Evolutionary conservation across 2,329 filamentous ascomycete genomes (phyloP).

Genomic region (Apiospora koreana): DNA sequence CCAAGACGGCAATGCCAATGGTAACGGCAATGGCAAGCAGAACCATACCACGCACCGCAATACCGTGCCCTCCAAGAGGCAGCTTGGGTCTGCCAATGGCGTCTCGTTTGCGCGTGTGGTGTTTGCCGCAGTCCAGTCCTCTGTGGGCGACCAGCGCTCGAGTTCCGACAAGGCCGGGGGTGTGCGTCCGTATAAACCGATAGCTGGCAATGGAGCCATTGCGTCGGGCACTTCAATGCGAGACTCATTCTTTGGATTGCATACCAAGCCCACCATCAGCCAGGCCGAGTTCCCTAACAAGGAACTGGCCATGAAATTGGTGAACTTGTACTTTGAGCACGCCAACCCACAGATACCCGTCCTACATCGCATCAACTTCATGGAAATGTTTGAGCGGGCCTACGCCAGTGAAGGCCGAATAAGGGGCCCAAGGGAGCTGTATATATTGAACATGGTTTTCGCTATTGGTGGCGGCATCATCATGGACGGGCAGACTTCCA

Average conservation of each 20-base stretch:
- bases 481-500: conserved; percentile 60
- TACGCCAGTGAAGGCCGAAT: conserved; percentile 69
- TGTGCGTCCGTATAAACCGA: conserved; percentile 57
- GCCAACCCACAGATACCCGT: conserved; percentile 96
- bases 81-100: conserved; percentile 81
- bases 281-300: conserved; percentile 82
- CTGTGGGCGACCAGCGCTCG: conserved; percentile 64
- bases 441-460: conserved; percentile 95
- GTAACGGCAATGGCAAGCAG: conserved; percentile 57
- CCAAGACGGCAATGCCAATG: conserved; percentile 29
- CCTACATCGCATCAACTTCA: conserved; percentile 85
- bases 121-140: conserved; percentile 85
- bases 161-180: conserved; percentile 63
- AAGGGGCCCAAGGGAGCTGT: conserved; percentile 79
- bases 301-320: conserved; percentile 70
- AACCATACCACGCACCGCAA: conserved; percentile 30
- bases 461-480: conserved; percentile 95
- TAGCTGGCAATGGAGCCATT: conserved; percentile 44
- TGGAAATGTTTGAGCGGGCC: conserved; percentile 80
- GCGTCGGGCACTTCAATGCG: conserved; percentile 78
- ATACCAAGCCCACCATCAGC: conserved; percentile 85
- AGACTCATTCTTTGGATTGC: conserved; percentile 95
- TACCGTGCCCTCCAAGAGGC: conserved; percentile 73
- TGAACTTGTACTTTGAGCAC: conserved; percentile 89
- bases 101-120: conserved; percentile 95